Conservation (phyloP, 2,329 filamentous ascomycete species). For the Ophiostoma sp. region DNA sequence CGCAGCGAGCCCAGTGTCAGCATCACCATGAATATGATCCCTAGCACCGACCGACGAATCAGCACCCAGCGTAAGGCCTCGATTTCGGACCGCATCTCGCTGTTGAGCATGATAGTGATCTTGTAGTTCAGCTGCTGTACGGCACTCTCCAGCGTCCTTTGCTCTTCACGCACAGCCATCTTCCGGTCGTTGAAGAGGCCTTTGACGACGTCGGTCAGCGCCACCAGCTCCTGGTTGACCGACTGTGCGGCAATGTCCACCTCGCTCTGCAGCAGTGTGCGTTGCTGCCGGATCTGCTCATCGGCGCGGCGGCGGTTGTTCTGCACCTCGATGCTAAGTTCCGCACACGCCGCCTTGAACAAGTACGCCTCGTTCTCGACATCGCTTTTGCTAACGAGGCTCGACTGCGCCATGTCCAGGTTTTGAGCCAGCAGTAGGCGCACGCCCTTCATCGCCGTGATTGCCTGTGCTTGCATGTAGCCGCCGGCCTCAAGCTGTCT, state of each 20-base stretch:
- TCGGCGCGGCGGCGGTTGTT: conserved; percentile 71
- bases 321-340: conserved; percentile 80
- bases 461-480: conserved; percentile 68
- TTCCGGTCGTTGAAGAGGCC: conserved; percentile 95
- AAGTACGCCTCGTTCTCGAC: conserved; percentile 94
- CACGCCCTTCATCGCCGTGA: conserved; percentile 88
- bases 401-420: conserved; percentile 71
- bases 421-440: conserved; percentile 71
- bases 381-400: conserved; percentile 81
- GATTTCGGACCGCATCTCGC: conserved; percentile 85
- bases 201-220: conserved; percentile 83
- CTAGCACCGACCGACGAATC: conserved; percentile 58
- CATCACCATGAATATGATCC: conserved; percentile 62
- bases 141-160: conserved; percentile 75
- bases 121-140: conserved; percentile 96
- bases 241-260: conserved; percentile 86
- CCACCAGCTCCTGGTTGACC: conserved; percentile 74
- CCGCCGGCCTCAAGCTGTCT: conserved; percentile 67
- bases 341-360: conserved; percentile 88
- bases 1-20: conserved; percentile 55
- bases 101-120: conserved; percentile 84
- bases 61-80: conserved; percentile 86
- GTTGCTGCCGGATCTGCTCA: conserved; percentile 75
- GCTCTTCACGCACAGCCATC: conserved; percentile 84
- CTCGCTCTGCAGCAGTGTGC: conserved; percentile 85